A percentile compares a stretch with the other conserved stretches of the same genome.
These are phyloP conservation scores for Tolypocladium tropicale DNA, from an alignment of 2,329 filamentous ascomycete genomes.

Conservation along the genomic window DNA sequence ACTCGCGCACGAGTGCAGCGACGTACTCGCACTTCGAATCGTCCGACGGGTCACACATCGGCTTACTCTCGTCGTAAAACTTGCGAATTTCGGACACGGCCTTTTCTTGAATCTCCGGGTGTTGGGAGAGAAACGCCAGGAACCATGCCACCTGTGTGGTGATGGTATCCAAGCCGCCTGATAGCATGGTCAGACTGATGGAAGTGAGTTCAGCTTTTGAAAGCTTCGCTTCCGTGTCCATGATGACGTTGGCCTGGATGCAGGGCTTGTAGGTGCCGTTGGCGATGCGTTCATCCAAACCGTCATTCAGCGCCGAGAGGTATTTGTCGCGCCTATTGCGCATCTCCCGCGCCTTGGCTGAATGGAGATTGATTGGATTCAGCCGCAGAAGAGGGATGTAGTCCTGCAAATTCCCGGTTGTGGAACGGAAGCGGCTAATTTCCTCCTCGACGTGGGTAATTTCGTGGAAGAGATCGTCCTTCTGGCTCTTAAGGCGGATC, in stretches of 20 bases:
- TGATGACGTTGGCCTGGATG: slow-evolving; percentile 57
- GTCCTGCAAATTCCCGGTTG: slow-evolving; percentile 51
- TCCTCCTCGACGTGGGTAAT: slow-evolving; percentile 54
- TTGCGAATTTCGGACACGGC: slow-evolving; percentile 46
- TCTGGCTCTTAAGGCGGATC: slow-evolving; percentile 43
- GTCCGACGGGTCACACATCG: slow-evolving; percentile 49
- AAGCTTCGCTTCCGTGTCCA: slow-evolving; percentile 51
- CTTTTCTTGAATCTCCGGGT: slow-evolving; percentile 52
- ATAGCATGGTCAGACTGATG: slow-evolving; percentile 59
- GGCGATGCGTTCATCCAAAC: slow-evolving; percentile 49
- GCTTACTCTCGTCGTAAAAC: slow-evolving; percentile 38
- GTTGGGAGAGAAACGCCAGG: slow-evolving; percentile 46
- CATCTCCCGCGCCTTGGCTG: slow-evolving; percentile 48
- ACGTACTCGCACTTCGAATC: slow-evolving; percentile 56
- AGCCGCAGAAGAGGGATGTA: slow-evolving; percentile 49
- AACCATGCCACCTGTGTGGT: slow-evolving; percentile 58
- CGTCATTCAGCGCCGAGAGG: slow-evolving; percentile 43
- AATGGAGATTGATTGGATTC: slow-evolving; percentile 52
- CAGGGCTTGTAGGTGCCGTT: slow-evolving; percentile 52
- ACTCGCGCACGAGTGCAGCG: slow-evolving; percentile 52
- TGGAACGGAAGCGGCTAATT: slow-evolving; percentile 48
- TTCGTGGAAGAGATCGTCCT: slow-evolving; percentile 51
- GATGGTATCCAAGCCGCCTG: slow-evolving; percentile 56
- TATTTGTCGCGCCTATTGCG: slow-evolving; percentile 50
- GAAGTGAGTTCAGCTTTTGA: slow-evolving; percentile 53